Conservation (phyloP, 2,329 filamentous ascomycete genomes). For the Trichoderma brevicompactum region DNA sequence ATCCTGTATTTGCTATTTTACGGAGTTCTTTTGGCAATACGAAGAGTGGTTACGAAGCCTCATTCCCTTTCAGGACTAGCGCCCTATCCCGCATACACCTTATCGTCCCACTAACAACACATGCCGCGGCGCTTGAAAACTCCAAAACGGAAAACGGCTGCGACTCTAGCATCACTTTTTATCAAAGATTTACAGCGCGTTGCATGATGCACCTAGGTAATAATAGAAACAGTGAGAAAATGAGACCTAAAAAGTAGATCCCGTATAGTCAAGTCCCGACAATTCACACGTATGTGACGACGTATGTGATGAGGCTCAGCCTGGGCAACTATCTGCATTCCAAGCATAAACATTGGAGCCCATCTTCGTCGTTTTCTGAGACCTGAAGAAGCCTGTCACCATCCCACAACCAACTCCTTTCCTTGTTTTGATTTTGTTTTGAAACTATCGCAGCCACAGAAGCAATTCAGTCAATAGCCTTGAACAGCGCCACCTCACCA, state of each 20-base stretch:
- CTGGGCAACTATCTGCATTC: conserved; percentile 13
- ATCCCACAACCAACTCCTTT: not conserved
- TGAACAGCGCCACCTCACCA: no score
- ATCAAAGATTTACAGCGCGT: not conserved
- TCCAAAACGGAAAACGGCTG: no score
- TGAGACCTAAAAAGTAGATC: not conserved
- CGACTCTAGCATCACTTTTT: not conserved
- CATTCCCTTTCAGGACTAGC: no score
- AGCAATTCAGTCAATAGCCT: no score
- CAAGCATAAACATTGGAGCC: not conserved
- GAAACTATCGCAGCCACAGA: no score
- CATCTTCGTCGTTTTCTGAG: not conserved
- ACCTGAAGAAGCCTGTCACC: not conserved
- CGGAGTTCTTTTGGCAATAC: no score
- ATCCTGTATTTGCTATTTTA: no score
- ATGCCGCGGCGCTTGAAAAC: no score
- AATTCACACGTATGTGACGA: not conserved
- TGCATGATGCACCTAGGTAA: not conserved
- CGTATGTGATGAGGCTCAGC: conserved; percentile 15
- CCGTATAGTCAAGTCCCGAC: not conserved
- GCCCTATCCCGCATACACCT: no score
- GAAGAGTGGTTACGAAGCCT: no score
- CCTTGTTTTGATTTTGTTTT: no score
- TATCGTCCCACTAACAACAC: no score
- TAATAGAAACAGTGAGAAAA: not conserved